Evolutionary conservation across 371 early-diverging fungal genomes (phyloP).

Genomic region (Mucor indicus): DNA sequence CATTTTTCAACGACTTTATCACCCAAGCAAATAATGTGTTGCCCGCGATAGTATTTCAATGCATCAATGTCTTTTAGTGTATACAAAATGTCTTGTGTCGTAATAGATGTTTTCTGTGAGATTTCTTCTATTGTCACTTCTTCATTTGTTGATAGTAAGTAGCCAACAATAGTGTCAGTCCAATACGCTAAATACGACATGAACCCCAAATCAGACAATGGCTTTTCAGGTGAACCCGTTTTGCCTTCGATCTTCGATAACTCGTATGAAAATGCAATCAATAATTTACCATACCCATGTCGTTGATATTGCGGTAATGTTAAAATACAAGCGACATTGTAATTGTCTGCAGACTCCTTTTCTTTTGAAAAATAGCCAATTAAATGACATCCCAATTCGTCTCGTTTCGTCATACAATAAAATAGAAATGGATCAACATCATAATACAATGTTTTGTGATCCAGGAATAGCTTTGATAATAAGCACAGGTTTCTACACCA

Average conservation of each 20-base stretch:
- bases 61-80: slow-evolving; percentile 92
- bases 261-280: slow-evolving; percentile 98
- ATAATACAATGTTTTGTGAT: slow-evolving; percentile 99
- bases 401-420: slow-evolving; percentile 89
- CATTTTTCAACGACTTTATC: slow-evolving; percentile 86
- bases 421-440: slow-evolving; percentile 99
- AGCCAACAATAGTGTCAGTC: slow-evolving; percentile 81
- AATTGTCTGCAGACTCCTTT: slow-evolving; percentile 92
- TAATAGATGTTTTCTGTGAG: slow-evolving; percentile 82
- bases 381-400: slow-evolving; percentile 84
- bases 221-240: slow-evolving; percentile 98
- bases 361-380: slow-evolving; percentile 99
- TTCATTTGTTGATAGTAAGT: slow-evolving; percentile 46
- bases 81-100: slow-evolving; percentile 92
- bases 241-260: slow-evolving; percentile 95
- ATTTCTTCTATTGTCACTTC: slow-evolving; percentile 80
- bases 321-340: slow-evolving; percentile 99
- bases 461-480: slow-evolving; percentile 95
- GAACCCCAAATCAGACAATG: slow-evolving; percentile 98
- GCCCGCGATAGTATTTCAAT: slow-evolving; percentile 92
- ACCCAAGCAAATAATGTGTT: slow-evolving; percentile 87
- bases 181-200: slow-evolving; percentile 96
- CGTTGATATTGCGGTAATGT: slow-evolving; percentile 99
- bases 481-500: slow-evolving; percentile 92
- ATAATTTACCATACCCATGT: slow-evolving; percentile 95